These are phyloP conservation scores for Volutella citrinella DNA, from an alignment of 2,329 filamentous ascomycete genomes.

Conservation along the genomic window DNA sequence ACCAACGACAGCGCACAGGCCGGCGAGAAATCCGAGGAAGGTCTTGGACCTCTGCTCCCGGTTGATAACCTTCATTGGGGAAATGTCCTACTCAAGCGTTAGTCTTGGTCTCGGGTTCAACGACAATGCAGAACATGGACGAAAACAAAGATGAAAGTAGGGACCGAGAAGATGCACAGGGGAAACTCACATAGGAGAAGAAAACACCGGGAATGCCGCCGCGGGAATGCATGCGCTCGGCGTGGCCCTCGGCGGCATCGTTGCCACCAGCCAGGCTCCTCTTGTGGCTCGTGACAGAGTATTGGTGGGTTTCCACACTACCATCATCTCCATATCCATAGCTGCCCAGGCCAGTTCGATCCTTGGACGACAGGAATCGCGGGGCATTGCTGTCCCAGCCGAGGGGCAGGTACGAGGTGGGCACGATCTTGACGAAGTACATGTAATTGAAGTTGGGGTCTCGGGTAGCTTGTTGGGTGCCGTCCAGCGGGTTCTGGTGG, in stretches of 20 bases:
- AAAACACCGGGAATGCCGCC: constrained; percentile 97
- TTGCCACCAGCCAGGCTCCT: constrained; percentile 80
- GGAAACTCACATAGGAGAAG: constrained; percentile 82
- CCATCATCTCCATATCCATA: constrained; percentile 57
- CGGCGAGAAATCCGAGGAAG: constrained; percentile 88
- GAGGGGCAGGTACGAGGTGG: constrained; percentile 88
- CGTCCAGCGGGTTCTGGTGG: constrained; percentile 88
- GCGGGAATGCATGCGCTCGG: constrained; percentile 83
- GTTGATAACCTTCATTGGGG: constrained; percentile 99
- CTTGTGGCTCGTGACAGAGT: constrained; percentile 96
- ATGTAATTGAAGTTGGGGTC: constrained; percentile 93
- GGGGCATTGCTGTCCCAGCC: constrained; percentile 70
- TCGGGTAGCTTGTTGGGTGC: constrained; percentile 69
- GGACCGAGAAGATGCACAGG: too few species aligned
- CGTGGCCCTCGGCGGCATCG: constrained; percentile 83
- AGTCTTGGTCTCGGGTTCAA: too few species aligned
- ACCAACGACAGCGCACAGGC: constrained; percentile 90
- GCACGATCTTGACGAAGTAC: constrained; percentile 99
- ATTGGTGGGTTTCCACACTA: constrained; percentile 96
- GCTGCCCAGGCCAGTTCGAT: constrained; percentile 64
- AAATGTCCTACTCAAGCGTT: constrained; percentile 70
- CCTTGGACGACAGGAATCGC: constrained; percentile 40
- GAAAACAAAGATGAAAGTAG: too few species aligned
- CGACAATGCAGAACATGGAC: too few species aligned
- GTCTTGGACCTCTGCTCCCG: constrained; percentile 86